Evolutionary conservation across 805 yeast species (phyloP), one percentile per base, ranked within the genome.

Genomic region (Tetrapisispora phaffii): DNA sequence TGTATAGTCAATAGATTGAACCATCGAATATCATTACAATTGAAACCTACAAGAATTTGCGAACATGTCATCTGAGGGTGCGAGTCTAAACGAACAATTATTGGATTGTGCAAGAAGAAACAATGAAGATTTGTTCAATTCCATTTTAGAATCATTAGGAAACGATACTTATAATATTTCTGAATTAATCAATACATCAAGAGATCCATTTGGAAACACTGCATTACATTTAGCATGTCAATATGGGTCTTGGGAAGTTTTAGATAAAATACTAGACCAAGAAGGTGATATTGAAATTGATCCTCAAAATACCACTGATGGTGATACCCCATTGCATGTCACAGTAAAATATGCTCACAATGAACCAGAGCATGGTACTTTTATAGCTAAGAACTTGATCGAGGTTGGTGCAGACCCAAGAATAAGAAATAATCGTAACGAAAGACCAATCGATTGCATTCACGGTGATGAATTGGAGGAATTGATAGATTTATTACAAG

Each of bases 331-430:
- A 13, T 73, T 93, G 50, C 97, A 90, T 64, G 67, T 76, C 49
- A 94, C 96, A 5, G 95, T 82, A 12, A 75, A 75, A 49, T 90
- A 84, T 62, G 73, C 89, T 13, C 69, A 71, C 39, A 80, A 78
- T 22, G 96, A 90, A 58, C 85, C 93, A 0, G 96, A 85, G 48
- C 88, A 83, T 62, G 96, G 95, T 0, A 68, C 72, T 21, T 85
- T 80, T 53, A 71, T 88, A 29, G 77, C 81, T 12, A 95, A 85
- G 56, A 83, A 82, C 60, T 73, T 93, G 50, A 69, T 93, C 34
- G 96, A 89, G 56, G 95, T 94, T 24, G 97, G 98, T 2, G 81
- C 93, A 1, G 93, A 89, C 64, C 85, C 94, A 2, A 71, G 74
- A 41, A 59, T 75, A 16, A 72, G 62, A 50, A 84, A 84, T 58